These are phyloP conservation scores for Pseudonectria foliicola DNA, from an alignment of 2,329 filamentous ascomycete species.

Conservation along the genomic window DNA sequence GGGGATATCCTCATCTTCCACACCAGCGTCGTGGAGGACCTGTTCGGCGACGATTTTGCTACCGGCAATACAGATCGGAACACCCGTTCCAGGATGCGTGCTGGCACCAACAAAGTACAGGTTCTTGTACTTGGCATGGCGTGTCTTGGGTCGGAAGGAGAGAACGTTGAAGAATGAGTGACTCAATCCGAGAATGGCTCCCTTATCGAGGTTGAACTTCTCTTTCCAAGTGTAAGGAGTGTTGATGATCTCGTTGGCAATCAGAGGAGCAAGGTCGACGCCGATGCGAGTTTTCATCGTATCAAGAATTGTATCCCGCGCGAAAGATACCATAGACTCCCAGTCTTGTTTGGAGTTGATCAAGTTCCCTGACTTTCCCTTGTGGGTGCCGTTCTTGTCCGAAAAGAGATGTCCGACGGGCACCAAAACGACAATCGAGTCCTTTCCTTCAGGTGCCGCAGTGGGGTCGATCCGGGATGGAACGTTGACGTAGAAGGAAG, in stretches of 20 bases:
- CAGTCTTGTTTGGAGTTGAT: slow-evolving; percentile 31
- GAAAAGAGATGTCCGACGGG: slow-evolving; percentile 58
- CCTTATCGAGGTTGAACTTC: slow-evolving; percentile 67
- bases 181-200: slow-evolving; percentile 64
- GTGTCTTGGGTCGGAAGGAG: slow-evolving; percentile 55
- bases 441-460: slow-evolving; percentile 58
- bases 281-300: slow-evolving; percentile 57
- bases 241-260: slow-evolving; percentile 58
- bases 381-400: slow-evolving; percentile 10
- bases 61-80: slow-evolving; percentile 65
- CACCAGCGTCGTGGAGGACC: slow-evolving; percentile 28
- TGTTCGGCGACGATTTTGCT: slow-evolving; percentile 50
- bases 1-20: too few relatives aligned
- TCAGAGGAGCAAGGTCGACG: slow-evolving; percentile 39
- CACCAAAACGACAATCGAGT: slow-evolving; percentile 62
- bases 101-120: slow-evolving; percentile 69
- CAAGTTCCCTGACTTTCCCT: background rate
- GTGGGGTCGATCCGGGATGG: slow-evolving; percentile 61
- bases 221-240: slow-evolving; percentile 58
- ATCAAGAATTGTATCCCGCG: slow-evolving; percentile 51
- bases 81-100: slow-evolving; percentile 69
- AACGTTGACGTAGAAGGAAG: slow-evolving; percentile 72
- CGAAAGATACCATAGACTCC: slow-evolving; percentile 50
- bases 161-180: slow-evolving; percentile 71
- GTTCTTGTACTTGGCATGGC: slow-evolving; percentile 39